Evolutionary conservation across 208 protist species (phyloP), one percentile per base, ranked within the genome.

Genomic region (Borovskyia barvae): DNA sequence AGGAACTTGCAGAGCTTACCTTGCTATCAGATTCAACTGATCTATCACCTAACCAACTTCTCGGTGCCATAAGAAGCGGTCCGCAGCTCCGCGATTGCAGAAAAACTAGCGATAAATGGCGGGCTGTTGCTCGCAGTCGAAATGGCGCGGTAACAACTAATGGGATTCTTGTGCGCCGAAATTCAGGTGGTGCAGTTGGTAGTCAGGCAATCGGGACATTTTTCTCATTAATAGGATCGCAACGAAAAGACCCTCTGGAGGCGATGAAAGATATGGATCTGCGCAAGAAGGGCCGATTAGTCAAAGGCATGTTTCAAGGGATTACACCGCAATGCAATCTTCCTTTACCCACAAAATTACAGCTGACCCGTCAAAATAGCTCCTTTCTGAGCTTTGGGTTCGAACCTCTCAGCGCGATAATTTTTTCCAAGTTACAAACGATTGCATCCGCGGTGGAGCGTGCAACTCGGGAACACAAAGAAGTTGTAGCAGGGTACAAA

Each of bases 321-420:
- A 57, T 51, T 33, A 54, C 65, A 1, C 54, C 73, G 14, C 61
- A 72, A n/a, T 92, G 77, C 40, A 79, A 75, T 53, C 65, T 94
- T 36, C 82, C 82, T 1, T 66, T 94, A 12, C 80, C 79, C 3
- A 94, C 82, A 1, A 87, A 91, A 73, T 85, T 92, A 43, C 66
- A 85, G 30, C 81, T 94, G 9, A 60, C 88, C 20, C 77, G 90
- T 47, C 85, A 94, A 68, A 85, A 60, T 54, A 75, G 80, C 49
- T 80, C 82, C 0, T 91, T 94, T 74, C 57, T 94, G 39, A 75
- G 75, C 35, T 82, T 85, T 53, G 88, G 88, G 11, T 92, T 94
- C 72, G 88, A 94, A 41, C 82, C 82, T 17, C 71, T 94, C 8
- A 87, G 59, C 46, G 72, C 52, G 14, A 94, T 94, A 85, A 56